Base-by-base conservation (phyloP, 371 early-diverging fungal species). In the Fennellomyces sp. region DNA sequence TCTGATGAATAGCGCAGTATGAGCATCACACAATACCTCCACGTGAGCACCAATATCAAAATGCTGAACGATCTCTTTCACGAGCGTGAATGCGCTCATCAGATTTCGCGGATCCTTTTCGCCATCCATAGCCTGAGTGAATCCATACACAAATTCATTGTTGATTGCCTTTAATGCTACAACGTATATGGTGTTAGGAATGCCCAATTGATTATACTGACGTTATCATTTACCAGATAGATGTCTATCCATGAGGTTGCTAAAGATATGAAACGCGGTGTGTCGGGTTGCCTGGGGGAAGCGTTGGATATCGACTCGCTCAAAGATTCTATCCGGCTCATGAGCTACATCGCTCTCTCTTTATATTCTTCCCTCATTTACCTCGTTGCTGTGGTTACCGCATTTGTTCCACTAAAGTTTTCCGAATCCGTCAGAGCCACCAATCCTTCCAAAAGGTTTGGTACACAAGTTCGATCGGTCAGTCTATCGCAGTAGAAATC, bases 91-190 rank as follows among this genome's bases (percentile, higher is more conserved):
- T 0, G 91, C 93, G 33, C 91, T 63, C 71, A 95, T 77, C 55
- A 99, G 75, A 69, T 96, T 95, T 45, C 98, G 81, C 8, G 99
- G 99, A 69, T 99, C 99, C 77, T 97, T 99, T 69, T 99, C 99
- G 25, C 97, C 97, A 66, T 98, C 98, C 82, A 99, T 85, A 23
- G 85, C 78, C 64, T 91, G 85, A 7, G 94, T 88, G 65, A 92
- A 96, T 28, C 94, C 95, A 56, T 81, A 75, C 3, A 96, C 85
- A 76, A 97, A 94, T 27, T 89, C 88, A 13, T 81, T 69, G 47
- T 78, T 78, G 55, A 81, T 76, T 6, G 80, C 65, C 29, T 50
- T 66, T 27, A 80, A 57, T n/a, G 77, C 73, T 63, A 62, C 25
- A 48, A 38, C 13, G 13, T 21, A n/a, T 17, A 38, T n/a, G n/a